Evolutionary conservation across 106 monocot species (phyloP).

Genomic region (Gastrodia elata): DNA sequence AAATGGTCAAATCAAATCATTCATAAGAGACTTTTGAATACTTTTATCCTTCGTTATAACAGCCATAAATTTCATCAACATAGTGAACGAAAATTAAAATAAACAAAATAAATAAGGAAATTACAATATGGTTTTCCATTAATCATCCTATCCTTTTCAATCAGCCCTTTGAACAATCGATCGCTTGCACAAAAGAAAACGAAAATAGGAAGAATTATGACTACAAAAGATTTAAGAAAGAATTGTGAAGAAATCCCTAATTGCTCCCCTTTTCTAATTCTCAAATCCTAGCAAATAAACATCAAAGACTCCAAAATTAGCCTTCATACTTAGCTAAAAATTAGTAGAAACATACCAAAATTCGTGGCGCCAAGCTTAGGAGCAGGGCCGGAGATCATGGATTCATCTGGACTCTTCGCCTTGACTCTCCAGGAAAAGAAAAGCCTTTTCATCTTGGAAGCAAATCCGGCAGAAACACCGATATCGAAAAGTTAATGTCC

Average conservation of each 20-base stretch:
- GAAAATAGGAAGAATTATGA: too few relatives aligned
- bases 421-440: background rate
- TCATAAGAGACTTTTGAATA: background rate
- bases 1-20: background rate
- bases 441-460: slow-evolving; percentile 4
- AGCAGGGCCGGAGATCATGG: background rate
- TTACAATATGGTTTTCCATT: background rate
- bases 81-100: background rate
- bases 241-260: background rate
- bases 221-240: too few relatives aligned
- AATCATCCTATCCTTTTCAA: background rate
- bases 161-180: background rate
- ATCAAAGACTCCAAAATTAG: background rate
- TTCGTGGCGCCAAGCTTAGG: background rate
- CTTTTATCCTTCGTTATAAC: too few relatives aligned
- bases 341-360: slow-evolving; percentile 6
- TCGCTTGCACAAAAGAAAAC: background rate
- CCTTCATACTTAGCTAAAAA: background rate
- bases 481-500: background rate
- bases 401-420: background rate
- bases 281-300: background rate
- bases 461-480: background rate
- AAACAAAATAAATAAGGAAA: background rate
- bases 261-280: background rate
- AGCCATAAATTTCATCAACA: background rate